Evolutionary conservation across 176 grass and related monocot genomes (phyloP), one percentile per base, ranked within the genome.

Genomic region (Melocanna baccifera): DNA sequence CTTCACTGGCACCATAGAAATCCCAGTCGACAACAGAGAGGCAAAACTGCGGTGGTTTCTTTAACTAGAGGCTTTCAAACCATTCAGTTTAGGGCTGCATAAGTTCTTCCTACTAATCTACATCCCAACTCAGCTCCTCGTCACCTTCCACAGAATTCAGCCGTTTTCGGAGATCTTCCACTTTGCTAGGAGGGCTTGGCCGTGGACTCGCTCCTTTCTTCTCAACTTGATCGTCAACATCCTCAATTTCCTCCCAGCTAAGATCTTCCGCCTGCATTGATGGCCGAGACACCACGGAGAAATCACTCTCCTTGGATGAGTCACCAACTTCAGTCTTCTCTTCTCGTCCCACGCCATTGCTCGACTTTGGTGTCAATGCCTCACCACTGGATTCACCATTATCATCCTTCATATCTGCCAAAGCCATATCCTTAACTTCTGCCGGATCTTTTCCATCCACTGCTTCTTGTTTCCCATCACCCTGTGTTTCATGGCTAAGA

Each of bases 241-340:
- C 87, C 62, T 95, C 93, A 78, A 98, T 90, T 40, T 89, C 92
- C 68, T 95, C 91, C 93, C 93, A 98, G 67, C 87, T 94, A 69
- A 98, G 57, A 80, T 98, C 89, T 81, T 98, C 96, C 85, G 93
- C 96, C 46, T 93, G 77, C 6, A 50, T 66, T 51, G 79, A 90
- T 45, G 85, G 83, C 25, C 40, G 43, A 83, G 92, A 88, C 9
- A 93, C 75, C 46, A 90, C 67, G 48, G 87, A 93, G 41, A 93
- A 88, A 67, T 95, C 92, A 83, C 57, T 82, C 20, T 43, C 78
- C 79, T 90, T 90, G 9, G 84, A 73, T 47, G 84, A 90, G 67
- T 73, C 83, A 20, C 57, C 79, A 40, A 84, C 45, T 57, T 83
- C 66, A 41, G 40, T 37, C 19, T 83, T 90, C 73, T 83, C 84